A percentile compares a stretch with the other conserved stretches of the same genome.
Conservation (phyloP, 257 asterid species). For the Salvia rosmarinus region DNA sequence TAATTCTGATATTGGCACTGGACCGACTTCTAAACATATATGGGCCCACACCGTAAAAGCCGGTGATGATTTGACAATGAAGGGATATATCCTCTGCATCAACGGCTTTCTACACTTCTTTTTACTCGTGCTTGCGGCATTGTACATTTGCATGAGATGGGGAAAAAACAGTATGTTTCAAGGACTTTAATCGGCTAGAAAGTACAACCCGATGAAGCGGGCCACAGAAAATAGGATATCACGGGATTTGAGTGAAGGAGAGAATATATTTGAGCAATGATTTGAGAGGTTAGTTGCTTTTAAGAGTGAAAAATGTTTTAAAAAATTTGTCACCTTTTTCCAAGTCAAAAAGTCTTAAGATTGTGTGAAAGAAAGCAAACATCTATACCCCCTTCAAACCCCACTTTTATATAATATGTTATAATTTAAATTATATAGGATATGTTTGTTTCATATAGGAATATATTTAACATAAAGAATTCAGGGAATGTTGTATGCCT, state of each 20-base stretch:
- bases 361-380: slow-evolving; percentile 32
- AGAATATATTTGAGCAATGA: slow-evolving; percentile 33
- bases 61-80: slow-evolving; percentile 38
- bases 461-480: no score
- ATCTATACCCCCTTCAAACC: not conserved
- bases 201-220: slow-evolving; percentile 34
- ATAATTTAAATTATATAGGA: no score
- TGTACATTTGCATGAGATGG: slow-evolving; percentile 22
- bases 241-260: slow-evolving; percentile 15
- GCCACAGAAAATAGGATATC: slow-evolving; percentile 1
- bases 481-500: no score
- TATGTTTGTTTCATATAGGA: no score
- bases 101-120: not conserved
- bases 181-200: slow-evolving; percentile 13
- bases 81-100: slow-evolving; percentile 25
- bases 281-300: slow-evolving; percentile 33
- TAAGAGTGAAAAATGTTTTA: slow-evolving; percentile 23
- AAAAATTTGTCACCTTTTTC: slow-evolving; percentile 32
- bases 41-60: slow-evolving; percentile 36
- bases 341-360: slow-evolving; percentile 44
- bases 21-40: not conserved
- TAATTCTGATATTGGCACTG: no score
- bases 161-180: not conserved
- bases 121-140: not conserved
- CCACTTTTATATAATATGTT: not conserved